Base-by-base conservation (phyloP, 371 early-diverging fungal genomes). In the Syncephalastrum monosporum region DNA sequence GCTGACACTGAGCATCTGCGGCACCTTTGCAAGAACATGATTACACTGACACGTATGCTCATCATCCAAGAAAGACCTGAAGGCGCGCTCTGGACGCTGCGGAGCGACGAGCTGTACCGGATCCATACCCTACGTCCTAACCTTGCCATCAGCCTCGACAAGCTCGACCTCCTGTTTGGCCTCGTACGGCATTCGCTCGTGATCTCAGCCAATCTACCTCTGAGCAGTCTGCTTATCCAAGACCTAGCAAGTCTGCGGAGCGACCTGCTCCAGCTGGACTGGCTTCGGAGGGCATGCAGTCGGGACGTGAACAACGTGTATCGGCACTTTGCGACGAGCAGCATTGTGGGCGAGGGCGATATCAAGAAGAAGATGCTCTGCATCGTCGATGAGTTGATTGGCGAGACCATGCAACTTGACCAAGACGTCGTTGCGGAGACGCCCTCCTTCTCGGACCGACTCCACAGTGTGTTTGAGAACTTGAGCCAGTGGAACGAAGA, bases 401-500 rank as follows among this genome's bases (percentile, higher is more conserved):
- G 77, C 5, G 71, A 65, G 4, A 68, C 59, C 49, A 50, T 53
- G 62, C 65, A 24, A 50, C 55, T 43, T 42, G 61, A 47, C 38
- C 53, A 41, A 53, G 60, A 58, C 10, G 38, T 33, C 10, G 38
- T 33, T 43, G 45, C 16, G 43, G 33, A 45, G 57, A 48, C 3
- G 42, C 43, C 13, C 57, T 68, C 38, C 38, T 75, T 75, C 59
- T 61, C 73, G 21, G 75, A 74, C 24, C 69, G 79, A 42, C 63
- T 84, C 6, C 72, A 75, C 38, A 62, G 74, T 12, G 72, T 84
- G 5, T 81, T 84, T 54, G 61, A 71, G 16, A 70, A 81, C 25
- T 72, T 84, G 5, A 80, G 79, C 25, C 81, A 79, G 13, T 84
- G 85, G 85, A 84, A 80, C 27, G 79, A 82, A 60, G 82, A 82